Evolutionary conservation across 768 basidiomycete species (phyloP), one percentile per base, ranked within the genome.

Genomic region (Chlorophyllum brunneum): DNA sequence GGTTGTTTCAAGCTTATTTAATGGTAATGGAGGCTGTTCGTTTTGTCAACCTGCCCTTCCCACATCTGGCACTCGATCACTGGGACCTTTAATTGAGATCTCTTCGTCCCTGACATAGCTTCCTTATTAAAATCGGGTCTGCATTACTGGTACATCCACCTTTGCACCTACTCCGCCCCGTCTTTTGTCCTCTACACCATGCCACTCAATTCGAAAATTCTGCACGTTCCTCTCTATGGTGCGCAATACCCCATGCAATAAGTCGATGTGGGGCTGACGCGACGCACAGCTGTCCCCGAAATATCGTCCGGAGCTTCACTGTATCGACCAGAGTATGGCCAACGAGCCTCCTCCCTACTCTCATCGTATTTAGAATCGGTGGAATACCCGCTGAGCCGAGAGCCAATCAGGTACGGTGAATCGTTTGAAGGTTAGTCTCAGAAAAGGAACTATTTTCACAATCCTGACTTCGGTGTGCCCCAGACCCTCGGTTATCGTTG

Each of bases 11-110:
- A 55, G 44, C 57, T 60, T 63, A 60, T 63, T 58, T 63, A 62
- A 59, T 66, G 67, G 67, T 63, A 61, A 59, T 67, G 67, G 68
- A 67, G 68, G 70, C 70, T 70, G 68, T 67, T 64, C 63, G 58
- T 59, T 58, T 57, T 31, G 30, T 11, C 16, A 47, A 42, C 45
- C 29, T 30, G 61, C 52, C 26, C 63, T 63, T 65, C 59, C 61
- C 62, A 61, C 58, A 63, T 63, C 59, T 57, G 61, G 63, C 64
- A 63, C 66, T 64, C 67, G 67, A 68, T 68, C 65, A 58, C n/a
- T n/a, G n/a, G n/a, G n/a, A n/a, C 54, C 47, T 58, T 48, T 61
- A 63, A 61, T 60, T 62, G 56, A 57, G 57, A 58, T 54, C 51
- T 36, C 59, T 60, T 57, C 62, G 66, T 61, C 68, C 66, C 65